These are phyloP conservation scores for Blechomonas ayalai DNA, from an alignment of 208 protist species.

Conservation along the genomic window DNA sequence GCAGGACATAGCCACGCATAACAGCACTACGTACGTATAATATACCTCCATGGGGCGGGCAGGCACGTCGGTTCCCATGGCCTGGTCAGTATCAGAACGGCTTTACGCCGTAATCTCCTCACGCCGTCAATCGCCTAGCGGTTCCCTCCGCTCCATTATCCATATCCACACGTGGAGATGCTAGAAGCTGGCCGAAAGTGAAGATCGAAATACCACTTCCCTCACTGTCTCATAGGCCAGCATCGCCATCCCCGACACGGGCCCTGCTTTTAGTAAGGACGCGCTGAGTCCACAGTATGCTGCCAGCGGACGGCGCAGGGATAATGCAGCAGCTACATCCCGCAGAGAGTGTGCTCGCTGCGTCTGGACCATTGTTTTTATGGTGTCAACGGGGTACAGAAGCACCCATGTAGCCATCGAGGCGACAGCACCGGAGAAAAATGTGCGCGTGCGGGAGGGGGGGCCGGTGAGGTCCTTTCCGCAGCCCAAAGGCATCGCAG, in stretches of 20 bases:
- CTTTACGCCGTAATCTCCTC: background rate
- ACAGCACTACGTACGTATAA: too few relatives aligned
- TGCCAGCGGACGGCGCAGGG: constrained; percentile 11
- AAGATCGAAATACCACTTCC: too few relatives aligned
- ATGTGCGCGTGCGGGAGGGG: constrained; percentile 18
- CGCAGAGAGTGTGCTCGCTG: constrained; percentile 19
- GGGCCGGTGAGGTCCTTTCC: background rate
- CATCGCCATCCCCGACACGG: constrained; percentile 71
- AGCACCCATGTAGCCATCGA: constrained; percentile 71
- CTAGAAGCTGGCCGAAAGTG: background rate
- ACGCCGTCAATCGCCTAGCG: background rate
- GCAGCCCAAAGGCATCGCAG: background rate
- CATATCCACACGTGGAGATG: background rate
- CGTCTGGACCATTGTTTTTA: constrained; percentile 82
- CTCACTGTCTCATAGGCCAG: constrained; percentile 57
- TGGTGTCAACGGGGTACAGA: constrained; percentile 77
- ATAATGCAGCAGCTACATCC: background rate
- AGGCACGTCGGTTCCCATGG: too few relatives aligned
- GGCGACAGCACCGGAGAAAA: constrained; percentile 45
- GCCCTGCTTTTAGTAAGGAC: constrained; percentile 66
- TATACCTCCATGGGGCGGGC: too few relatives aligned
- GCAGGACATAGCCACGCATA: too few relatives aligned
- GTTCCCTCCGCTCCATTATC: too few relatives aligned
- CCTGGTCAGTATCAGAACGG: background rate
- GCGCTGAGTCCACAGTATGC: constrained; percentile 69